Evolutionary conservation across 2,329 filamentous ascomycete genomes (phyloP), one percentile per base, ranked within the genome.

Genomic region (Trichoderma semiorbis): DNA sequence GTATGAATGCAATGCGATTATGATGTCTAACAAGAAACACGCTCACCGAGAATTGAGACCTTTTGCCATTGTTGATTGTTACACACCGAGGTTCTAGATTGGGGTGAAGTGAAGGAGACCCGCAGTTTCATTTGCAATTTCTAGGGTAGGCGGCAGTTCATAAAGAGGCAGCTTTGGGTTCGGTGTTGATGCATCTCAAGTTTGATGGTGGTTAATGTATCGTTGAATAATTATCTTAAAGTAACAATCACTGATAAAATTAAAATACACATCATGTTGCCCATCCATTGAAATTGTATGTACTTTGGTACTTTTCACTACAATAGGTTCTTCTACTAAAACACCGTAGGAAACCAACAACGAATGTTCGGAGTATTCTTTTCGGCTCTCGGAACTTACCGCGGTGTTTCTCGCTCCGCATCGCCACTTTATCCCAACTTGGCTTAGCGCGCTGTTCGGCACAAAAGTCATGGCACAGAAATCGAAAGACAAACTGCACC

Each of bases 1-100:
- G 16, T 62, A 69, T 62, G 67, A 62, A 69, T 69, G 34, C 36
- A 61, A 69, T 47, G 57, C 67, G 57, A 26, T 67, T 62, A 69
- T 62, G 57, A 69, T 28, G 28, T 50, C 11, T 26, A 47, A 24
- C 4, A n/a, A 16, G 28, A 32, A 63, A 12, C n/a, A 28, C 11
- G 32, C 5, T 53, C 47, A 53, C 47, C 47, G 47, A 53, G 47
- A 53, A 24, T 53, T 53, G 21, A 53, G 21, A 24, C 47, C 47
- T 24, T 24, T 12, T 5, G n/a, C 12, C 11, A 60, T 50, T 50
- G 6, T 36, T 18, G n/a, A 61, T n/a, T 8, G 1, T 18, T 8
- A 3, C 11, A 43, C 47, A 53, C 47, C 47, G 11, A 53, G 24
- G 47, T 14, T 53, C 43, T 53, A 24, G 53, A 57, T 57, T 30